Percentiles rank a stretch among this genome's conserved stretches.
Conservation (phyloP, 495 filamentous ascomycete genomes). For the Letharia columbiana region DNA sequence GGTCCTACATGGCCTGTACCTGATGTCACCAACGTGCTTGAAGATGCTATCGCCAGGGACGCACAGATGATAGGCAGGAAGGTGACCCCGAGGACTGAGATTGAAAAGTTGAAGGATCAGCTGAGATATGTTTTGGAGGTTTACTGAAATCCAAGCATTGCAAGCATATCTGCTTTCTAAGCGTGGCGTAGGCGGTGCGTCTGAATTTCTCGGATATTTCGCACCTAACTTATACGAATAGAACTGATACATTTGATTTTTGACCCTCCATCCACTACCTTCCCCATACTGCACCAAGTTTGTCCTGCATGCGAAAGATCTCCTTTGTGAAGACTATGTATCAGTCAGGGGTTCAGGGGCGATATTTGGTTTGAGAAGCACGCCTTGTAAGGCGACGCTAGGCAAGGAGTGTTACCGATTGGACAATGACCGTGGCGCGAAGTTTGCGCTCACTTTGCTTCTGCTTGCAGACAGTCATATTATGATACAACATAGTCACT, state of each 20-base stretch:
- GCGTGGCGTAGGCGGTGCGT: background rate
- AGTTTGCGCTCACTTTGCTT: slow-evolving; percentile 10
- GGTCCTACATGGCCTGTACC: slow-evolving; percentile 98
- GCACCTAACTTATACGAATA: background rate
- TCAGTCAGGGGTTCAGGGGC: background rate
- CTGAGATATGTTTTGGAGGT: slow-evolving; percentile 93
- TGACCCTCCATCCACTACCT: background rate
- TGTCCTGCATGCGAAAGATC: background rate
- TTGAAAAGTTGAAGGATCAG: slow-evolving; percentile 91
- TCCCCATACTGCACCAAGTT: background rate
- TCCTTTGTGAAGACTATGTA: background rate
- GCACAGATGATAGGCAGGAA: slow-evolving; percentile 63
- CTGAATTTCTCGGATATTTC: background rate
- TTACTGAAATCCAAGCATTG: slow-evolving; percentile 42
- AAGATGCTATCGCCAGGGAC: slow-evolving; percentile 82
- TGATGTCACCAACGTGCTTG: slow-evolving; percentile 88
- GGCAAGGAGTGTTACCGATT: slow-evolving; percentile 12
- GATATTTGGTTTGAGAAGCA: background rate
- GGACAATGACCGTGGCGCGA: slow-evolving; percentile 10
- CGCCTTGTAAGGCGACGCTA: background rate
- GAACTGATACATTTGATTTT: background rate
- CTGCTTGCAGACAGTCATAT: slow-evolving; percentile 2
- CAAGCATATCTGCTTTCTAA: background rate
- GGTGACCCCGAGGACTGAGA: slow-evolving; percentile 84
- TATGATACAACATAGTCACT: background rate